A percentile compares a stretch with the other conserved stretches of the same genome.
Evolutionary conservation across 768 basidiomycete species (phyloP).

Genomic region (Termitomyces eurrhizus): DNA sequence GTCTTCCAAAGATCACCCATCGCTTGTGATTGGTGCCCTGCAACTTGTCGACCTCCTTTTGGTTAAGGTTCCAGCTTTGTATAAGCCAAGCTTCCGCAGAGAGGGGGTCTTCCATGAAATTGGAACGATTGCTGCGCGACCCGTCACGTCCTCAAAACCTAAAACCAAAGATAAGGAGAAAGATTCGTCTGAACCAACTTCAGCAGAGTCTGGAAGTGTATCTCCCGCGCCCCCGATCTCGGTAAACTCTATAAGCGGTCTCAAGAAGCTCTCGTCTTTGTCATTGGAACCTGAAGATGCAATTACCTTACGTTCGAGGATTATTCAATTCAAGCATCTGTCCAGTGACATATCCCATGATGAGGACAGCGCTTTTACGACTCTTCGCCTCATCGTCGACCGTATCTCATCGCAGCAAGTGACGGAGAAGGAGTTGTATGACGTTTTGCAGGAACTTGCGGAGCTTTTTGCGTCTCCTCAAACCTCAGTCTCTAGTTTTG

Average conservation of each 20-base stretch:
- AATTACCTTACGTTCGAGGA: conserved; percentile 86
- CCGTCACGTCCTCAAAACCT: conserved; percentile 46
- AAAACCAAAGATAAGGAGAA: conserved; percentile 46
- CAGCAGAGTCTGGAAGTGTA: conserved; percentile 35
- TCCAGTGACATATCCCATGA: conserved; percentile 51
- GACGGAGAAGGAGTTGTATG: conserved; percentile 59
- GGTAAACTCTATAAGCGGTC: conserved; percentile 47
- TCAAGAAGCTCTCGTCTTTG: conserved; percentile 66
- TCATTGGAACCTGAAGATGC: conserved; percentile 85
- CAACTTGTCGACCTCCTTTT: conserved; percentile 93
- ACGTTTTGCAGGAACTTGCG: conserved; percentile 71
- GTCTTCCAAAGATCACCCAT: conserved; percentile 87
- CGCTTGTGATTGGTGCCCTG: conserved; percentile 81
- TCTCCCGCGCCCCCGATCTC: conserved; percentile 33
- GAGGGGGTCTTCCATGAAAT: conserved; percentile 98
- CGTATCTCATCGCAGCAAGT: conserved; percentile 52
- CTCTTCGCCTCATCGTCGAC: conserved; percentile 61
- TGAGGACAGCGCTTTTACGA: conserved; percentile 59
- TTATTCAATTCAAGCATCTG: conserved; percentile 82
- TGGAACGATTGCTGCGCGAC: conserved; percentile 65
- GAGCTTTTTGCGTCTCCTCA: conserved; percentile 72
- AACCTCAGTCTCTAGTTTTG: conserved; percentile 90
- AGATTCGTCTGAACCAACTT: conserved; percentile 34
- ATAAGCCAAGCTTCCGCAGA: conserved; percentile 84
- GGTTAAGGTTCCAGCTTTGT: conserved; percentile 77